Evolutionary conservation across 352 stramenopile genomes (phyloP).

Genomic region (Phytophthora chlamydospora): DNA sequence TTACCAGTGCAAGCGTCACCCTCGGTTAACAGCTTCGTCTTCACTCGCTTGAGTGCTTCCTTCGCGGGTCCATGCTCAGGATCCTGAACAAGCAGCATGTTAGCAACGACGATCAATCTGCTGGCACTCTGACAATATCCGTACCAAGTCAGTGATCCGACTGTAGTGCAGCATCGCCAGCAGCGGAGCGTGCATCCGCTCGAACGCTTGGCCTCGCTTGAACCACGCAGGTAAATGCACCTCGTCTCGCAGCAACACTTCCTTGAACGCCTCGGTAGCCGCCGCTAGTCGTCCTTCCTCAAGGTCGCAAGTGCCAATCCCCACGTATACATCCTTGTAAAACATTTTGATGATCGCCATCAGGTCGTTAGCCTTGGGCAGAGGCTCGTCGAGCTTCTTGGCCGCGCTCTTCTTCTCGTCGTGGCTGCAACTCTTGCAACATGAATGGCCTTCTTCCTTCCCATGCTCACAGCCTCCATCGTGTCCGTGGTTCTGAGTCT

Average conservation of each 20-base stretch:
- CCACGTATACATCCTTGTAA: slow-evolving; percentile 67
- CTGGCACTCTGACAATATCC: background rate
- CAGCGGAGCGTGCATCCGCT: slow-evolving; percentile 57
- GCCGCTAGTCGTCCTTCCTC: slow-evolving; percentile 33
- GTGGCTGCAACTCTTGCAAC: slow-evolving; percentile 24
- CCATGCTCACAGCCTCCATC: slow-evolving; percentile 10
- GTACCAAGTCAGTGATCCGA: slow-evolving; percentile 51
- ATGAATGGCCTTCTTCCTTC: slow-evolving; percentile 12
- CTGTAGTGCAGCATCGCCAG: slow-evolving; percentile 79
- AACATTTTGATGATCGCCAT: slow-evolving; percentile 69
- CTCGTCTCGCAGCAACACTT: slow-evolving; percentile 66
- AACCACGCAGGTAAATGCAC: slow-evolving; percentile 55
- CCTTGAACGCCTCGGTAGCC: slow-evolving; percentile 69
- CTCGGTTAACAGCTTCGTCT: slow-evolving; percentile 29
- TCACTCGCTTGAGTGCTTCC: slow-evolving; percentile 41
- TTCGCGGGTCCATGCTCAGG: slow-evolving; percentile 33
- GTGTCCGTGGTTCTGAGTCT: background rate
- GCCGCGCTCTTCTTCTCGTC: slow-evolving; percentile 11
- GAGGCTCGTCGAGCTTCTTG: slow-evolving; percentile 6
- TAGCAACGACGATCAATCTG: background rate
- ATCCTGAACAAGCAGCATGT: slow-evolving; percentile 29
- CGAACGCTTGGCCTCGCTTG: slow-evolving; percentile 58
- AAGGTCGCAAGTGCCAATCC: slow-evolving; percentile 54
- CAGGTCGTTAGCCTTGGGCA: slow-evolving; percentile 60
- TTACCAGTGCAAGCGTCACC: slow-evolving; percentile 33